Evolutionary conservation across 208 protist species (phyloP).

Genomic region (Zelonia costaricensis): DNA sequence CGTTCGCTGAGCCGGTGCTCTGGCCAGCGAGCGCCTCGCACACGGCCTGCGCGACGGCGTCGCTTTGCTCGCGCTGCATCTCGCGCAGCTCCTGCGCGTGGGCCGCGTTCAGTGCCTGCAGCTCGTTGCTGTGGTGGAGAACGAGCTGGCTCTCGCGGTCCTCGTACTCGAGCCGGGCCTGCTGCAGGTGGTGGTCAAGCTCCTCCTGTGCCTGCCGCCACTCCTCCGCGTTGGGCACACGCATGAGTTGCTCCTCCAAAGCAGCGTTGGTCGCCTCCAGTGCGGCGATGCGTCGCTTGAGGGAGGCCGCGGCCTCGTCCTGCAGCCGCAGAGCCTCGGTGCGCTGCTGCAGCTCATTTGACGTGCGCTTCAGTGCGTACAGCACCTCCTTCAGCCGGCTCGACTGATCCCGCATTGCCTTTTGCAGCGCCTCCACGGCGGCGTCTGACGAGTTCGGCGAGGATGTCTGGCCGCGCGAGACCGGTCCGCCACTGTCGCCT

Average conservation of each 20-base stretch:
- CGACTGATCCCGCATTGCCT: conserved; percentile 30
- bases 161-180: conserved; percentile 46
- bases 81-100: conserved; percentile 57
- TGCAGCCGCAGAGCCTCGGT: conserved; percentile 35
- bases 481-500: background rate
- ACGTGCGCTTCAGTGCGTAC: conserved; percentile 17
- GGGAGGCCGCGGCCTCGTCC: conserved; percentile 36
- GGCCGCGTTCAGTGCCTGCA: conserved; percentile 45
- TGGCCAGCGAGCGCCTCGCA: conserved; percentile 17
- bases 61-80: conserved; percentile 43
- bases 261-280: conserved; percentile 19
- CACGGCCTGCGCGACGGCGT: conserved; percentile 25
- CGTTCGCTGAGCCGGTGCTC: no score
- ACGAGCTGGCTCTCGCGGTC: conserved; percentile 50
- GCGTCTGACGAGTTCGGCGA: background rate
- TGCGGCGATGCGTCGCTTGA: conserved; percentile 49
- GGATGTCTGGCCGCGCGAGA: no score
- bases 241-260: conserved; percentile 25
- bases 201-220: conserved; percentile 46
- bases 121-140: conserved; percentile 65
- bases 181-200: conserved; percentile 49
- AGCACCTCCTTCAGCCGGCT: conserved; percentile 47
- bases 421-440: conserved; percentile 4
- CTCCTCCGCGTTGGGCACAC: conserved; percentile 66
- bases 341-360: conserved; percentile 39